phyloP scores from a whole-genome alignment of 441 rosid genomes.

The Brassica hybrid region DNA sequence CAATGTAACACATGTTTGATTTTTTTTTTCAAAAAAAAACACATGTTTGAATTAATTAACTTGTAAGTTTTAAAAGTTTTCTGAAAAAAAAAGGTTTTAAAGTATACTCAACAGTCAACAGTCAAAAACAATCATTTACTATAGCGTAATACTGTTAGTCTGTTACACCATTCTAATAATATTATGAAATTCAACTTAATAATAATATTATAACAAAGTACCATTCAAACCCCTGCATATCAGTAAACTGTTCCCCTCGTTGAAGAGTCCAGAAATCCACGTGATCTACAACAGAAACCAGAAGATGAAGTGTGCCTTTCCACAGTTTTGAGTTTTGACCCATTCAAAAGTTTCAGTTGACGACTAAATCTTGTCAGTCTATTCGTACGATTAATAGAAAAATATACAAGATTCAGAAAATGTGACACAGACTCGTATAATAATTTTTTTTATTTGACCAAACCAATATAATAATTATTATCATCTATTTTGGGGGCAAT shows the following conservation, averaged over 20 bases:
- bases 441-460: too few relatives aligned
- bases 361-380: slow-evolving; percentile 28
- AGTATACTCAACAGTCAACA: too few relatives aligned
- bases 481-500: slow-evolving; percentile 5
- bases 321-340: slow-evolving; percentile 36
- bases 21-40: too few relatives aligned
- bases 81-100: too few relatives aligned
- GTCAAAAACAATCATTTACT: not conserved
- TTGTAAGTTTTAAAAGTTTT: not conserved
- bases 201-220: not conserved
- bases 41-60: not conserved
- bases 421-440: slow-evolving; percentile 26
- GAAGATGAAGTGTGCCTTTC: slow-evolving; percentile 36
- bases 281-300: slow-evolving; percentile 31
- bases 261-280: slow-evolving; percentile 34
- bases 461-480: too few relatives aligned
- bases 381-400: slow-evolving; percentile 7
- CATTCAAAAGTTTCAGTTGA: slow-evolving; percentile 6
- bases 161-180: not conserved
- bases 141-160: not conserved
- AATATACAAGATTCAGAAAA: slow-evolving; percentile 24
- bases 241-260: slow-evolving; percentile 29
- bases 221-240: not conserved
- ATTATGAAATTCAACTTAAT: not conserved
- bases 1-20: not conserved